phyloP scores from a whole-genome alignment of 805 yeast species.

The Brettanomyces anomalus region DNA sequence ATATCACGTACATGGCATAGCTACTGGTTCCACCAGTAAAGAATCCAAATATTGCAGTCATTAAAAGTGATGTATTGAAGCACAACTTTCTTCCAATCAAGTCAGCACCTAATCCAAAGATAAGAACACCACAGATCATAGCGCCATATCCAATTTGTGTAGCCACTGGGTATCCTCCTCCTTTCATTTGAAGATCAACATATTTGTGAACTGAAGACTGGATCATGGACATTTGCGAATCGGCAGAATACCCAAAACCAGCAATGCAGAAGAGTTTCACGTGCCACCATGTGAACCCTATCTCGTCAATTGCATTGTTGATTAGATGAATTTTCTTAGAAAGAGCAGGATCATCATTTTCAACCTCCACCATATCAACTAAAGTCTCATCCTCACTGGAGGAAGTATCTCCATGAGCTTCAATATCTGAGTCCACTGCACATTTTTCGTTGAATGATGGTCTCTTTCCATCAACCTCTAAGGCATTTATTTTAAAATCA shows the following conservation, averaged over 20 bases:
- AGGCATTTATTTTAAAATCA: too few relatives aligned
- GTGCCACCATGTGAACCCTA: slow-evolving; percentile 53
- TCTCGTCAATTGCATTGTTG: slow-evolving; percentile 49
- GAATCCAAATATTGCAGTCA: slow-evolving; percentile 43
- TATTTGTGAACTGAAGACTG: slow-evolving; percentile 38
- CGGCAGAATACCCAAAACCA: slow-evolving; percentile 50
- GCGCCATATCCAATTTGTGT: slow-evolving; percentile 43
- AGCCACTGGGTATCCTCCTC: slow-evolving; percentile 33
- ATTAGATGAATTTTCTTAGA: slow-evolving; percentile 34
- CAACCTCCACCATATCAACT: slow-evolving; percentile 14
- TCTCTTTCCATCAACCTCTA: background rate
- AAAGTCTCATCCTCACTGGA: background rate
- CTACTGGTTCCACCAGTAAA: slow-evolving; percentile 43
- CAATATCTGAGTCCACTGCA: background rate
- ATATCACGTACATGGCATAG: slow-evolving; percentile 41
- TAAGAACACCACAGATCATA: slow-evolving; percentile 41
- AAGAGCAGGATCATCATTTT: slow-evolving; percentile 27
- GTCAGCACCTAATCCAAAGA: slow-evolving; percentile 51
- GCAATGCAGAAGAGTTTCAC: slow-evolving; percentile 39
- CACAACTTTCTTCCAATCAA: slow-evolving; percentile 45
- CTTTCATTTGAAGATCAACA: slow-evolving; percentile 38
- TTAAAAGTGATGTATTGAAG: slow-evolving; percentile 39
- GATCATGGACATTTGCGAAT: slow-evolving; percentile 40
- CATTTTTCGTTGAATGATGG: background rate
- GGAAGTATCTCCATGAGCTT: background rate